Evolutionary conservation across 2,329 filamentous ascomycete species (phyloP).

Genomic region (Fusarium floridanum): DNA sequence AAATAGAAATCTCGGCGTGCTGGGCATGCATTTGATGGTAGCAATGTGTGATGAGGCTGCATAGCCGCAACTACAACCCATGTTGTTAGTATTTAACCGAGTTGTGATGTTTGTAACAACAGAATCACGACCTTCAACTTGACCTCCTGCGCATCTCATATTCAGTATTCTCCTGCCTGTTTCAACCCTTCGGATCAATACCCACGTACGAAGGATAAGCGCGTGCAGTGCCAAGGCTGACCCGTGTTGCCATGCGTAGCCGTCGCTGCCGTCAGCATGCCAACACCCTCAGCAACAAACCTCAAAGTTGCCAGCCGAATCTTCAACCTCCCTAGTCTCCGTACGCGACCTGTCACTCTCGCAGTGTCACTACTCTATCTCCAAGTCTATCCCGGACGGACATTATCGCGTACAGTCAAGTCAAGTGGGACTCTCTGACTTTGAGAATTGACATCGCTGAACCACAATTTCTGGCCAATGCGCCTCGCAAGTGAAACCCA

Average conservation of each 20-base stretch:
- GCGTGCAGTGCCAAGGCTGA: neutral
- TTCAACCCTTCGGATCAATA: neutral
- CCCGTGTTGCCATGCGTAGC: neutral
- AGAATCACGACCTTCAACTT: neutral
- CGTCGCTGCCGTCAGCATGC: neutral
- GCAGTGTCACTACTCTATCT: constrained; percentile 1
- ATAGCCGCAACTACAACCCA: neutral
- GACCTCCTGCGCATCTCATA: neutral
- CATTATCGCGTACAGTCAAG: neutral
- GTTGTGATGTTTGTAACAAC: neutral
- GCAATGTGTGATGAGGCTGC: neutral
- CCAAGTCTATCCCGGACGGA: neutral
- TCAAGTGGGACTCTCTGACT: constrained; percentile 11
- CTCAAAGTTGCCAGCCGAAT: neutral
- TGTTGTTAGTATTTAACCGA: neutral
- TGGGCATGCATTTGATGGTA: neutral
- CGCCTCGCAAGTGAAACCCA: constrained; percentile 2
- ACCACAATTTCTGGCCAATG: constrained; percentile 32
- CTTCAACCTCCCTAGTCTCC: neutral
- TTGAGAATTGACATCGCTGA: constrained; percentile 29
- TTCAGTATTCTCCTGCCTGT: neutral
- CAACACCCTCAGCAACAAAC: neutral
- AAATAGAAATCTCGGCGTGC: neutral
- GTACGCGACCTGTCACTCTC: neutral
- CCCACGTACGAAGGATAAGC: neutral